A percentile compares a stretch with the other conserved stretches of the same genome.
These are phyloP conservation scores for Cytospora schulzeri DNA, from an alignment of 2,329 filamentous ascomycete species.

Conservation along the genomic window DNA sequence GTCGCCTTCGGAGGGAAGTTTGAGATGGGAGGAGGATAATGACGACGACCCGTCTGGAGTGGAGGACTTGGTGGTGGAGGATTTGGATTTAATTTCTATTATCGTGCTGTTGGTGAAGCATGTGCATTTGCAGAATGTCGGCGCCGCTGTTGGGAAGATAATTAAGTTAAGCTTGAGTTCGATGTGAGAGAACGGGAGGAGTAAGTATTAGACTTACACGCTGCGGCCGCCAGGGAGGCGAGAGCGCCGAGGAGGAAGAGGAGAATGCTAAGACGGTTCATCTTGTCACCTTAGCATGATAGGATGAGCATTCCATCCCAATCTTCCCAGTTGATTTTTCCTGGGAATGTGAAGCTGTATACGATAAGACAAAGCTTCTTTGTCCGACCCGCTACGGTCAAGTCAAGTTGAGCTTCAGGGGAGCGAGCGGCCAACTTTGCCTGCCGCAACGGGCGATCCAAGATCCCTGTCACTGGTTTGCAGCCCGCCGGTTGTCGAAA, in stretches of 20 bases:
- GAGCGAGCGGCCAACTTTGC: background rate
- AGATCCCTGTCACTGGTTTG: slow-evolving; percentile 9
- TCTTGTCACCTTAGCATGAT: slow-evolving; percentile 22
- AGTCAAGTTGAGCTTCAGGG: background rate
- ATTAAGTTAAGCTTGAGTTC: background rate
- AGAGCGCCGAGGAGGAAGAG: slow-evolving; percentile 37
- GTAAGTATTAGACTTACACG: slow-evolving; percentile 42
- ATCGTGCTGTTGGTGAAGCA: slow-evolving; percentile 72
- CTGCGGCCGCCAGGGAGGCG: slow-evolving; percentile 40
- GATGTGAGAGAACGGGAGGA: background rate
- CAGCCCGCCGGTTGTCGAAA: slow-evolving; percentile 10
- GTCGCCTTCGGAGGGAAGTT: slow-evolving; percentile 22
- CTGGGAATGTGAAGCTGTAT: background rate
- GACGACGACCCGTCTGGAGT: slow-evolving; percentile 37
- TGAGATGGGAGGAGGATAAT: slow-evolving; percentile 35
- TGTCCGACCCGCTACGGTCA: background rate
- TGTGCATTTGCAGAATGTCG: slow-evolving; percentile 70
- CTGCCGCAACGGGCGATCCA: slow-evolving; percentile 4
- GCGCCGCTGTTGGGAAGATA: slow-evolving; percentile 48
- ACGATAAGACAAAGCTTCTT: background rate
- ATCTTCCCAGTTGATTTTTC: background rate
- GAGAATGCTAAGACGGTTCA: slow-evolving; percentile 34
- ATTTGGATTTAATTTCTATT: slow-evolving; percentile 41
- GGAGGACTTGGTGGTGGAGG: slow-evolving; percentile 47
- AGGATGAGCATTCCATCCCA: background rate